A percentile compares a stretch with the other conserved stretches of the same genome.
Evolutionary conservation across 2,329 filamentous ascomycete species (phyloP).

Genomic region (Aspergillus aculeatus): DNA sequence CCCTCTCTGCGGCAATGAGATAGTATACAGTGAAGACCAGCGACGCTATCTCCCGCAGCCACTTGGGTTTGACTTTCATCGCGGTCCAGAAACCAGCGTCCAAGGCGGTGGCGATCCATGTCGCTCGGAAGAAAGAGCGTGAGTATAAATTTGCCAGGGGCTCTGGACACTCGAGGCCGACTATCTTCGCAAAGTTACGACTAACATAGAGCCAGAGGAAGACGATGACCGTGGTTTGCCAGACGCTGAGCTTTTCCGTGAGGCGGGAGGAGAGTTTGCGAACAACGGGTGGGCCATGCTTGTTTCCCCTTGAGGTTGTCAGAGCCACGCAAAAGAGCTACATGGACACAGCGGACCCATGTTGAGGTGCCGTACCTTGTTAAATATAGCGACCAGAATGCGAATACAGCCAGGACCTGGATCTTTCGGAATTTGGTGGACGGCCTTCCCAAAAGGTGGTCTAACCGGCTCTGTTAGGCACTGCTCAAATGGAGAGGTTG

Average conservation of each 20-base stretch:
- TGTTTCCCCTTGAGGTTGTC: conserved; percentile 66
- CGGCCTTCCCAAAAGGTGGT: conserved; percentile 88
- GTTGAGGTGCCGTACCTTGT: conserved; percentile 55
- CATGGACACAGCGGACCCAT: no score
- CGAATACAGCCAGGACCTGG: conserved; percentile 85
- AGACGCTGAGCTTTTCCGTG: conserved; percentile 71
- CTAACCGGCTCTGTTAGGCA: conserved; percentile 40
- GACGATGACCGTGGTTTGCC: conserved; percentile 85
- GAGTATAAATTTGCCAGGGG: conserved; percentile 93
- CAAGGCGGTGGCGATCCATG: conserved; percentile 91
- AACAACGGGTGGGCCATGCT: conserved; percentile 68
- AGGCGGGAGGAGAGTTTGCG: conserved; percentile 65
- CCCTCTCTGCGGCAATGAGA: conserved; percentile 85
- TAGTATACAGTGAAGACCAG: conserved; percentile 88
- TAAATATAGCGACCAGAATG: conserved; percentile 87
- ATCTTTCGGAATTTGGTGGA: conserved; percentile 89
- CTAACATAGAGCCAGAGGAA: conserved; percentile 88
- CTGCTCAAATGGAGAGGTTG: neutral
- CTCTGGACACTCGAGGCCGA: conserved; percentile 88
- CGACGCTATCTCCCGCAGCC: conserved; percentile 77
- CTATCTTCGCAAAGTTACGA: conserved; percentile 89
- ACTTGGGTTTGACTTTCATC: conserved; percentile 82
- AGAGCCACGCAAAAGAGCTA: neutral
- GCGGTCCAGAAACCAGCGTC: conserved; percentile 98
- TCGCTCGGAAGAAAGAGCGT: conserved; percentile 87